Conservation (phyloP, 768 basidiomycete genomes). For the Tulasnella sp. region DNA sequence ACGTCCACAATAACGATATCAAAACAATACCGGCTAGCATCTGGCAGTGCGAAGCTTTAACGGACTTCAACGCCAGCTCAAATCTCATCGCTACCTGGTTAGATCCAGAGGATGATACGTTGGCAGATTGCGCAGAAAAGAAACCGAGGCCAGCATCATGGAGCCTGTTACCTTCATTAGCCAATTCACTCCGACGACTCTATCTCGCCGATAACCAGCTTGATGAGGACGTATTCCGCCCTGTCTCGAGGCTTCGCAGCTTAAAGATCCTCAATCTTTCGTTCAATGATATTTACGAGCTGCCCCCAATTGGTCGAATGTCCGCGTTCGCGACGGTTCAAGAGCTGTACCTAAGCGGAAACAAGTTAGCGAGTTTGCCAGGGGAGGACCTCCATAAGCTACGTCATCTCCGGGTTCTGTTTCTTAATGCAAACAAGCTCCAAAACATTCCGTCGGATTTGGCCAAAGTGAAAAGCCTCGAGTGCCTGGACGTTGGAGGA, state of each 20-base stretch:
- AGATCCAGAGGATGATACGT: constrained; percentile 48
- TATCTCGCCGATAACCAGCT: constrained; percentile 89
- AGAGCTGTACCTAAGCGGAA: constrained; percentile 93
- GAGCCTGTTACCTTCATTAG: constrained; percentile 52
- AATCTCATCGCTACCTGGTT: constrained; percentile 76
- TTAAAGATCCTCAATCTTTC: constrained; percentile 83
- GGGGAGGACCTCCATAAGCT: constrained; percentile 80
- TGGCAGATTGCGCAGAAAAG: constrained; percentile 27
- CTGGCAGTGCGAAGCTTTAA: constrained; percentile 78
- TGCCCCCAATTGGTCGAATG: constrained; percentile 68
- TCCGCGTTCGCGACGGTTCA: constrained; percentile 61
- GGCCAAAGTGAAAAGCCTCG: constrained; percentile 71
- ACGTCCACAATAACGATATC: constrained; percentile 89
- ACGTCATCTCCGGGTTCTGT: constrained; percentile 65
- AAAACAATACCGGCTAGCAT: constrained; percentile 66
- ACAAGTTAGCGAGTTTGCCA: constrained; percentile 83
- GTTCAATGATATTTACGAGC: constrained; percentile 90
- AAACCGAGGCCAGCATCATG: constrained; percentile 23
- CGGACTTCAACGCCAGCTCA: constrained; percentile 77
- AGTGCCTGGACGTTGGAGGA: constrained; percentile 85
- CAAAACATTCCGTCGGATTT: constrained; percentile 90
- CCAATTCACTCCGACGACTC: constrained; percentile 66
- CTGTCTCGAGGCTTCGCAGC: constrained; percentile 69
- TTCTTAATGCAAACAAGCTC: constrained; percentile 89
- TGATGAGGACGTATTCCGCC: constrained; percentile 70